These are phyloP conservation scores for Mentha longifolia DNA, from an alignment of 257 asterid genomes.

Conservation along the genomic window DNA sequence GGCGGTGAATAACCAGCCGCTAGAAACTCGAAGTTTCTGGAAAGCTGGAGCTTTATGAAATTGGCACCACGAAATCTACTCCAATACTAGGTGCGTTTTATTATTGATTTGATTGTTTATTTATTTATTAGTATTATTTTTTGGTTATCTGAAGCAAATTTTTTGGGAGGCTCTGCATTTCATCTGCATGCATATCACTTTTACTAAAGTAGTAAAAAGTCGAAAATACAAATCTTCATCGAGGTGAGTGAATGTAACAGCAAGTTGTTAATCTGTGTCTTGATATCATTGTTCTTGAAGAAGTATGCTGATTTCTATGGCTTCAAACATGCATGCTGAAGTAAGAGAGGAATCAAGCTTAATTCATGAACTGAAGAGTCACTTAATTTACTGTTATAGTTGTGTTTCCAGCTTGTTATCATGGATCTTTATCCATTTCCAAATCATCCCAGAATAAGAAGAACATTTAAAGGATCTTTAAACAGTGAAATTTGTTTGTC, in stretches of 20 bases:
- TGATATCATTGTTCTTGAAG: background rate
- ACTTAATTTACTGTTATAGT: too few species aligned
- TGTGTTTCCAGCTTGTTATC: too few species aligned
- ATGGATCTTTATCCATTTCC: too few species aligned
- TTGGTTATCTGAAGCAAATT: background rate
- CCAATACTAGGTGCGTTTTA: constrained; percentile 43
- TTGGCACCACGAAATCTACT: constrained; percentile 47
- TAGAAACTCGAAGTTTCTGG: constrained; percentile 87
- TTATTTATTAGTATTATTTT: background rate
- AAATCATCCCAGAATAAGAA: too few species aligned
- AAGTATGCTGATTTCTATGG: background rate
- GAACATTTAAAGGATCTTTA: too few species aligned
- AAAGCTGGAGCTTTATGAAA: constrained; percentile 80
- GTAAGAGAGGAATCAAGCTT: too few species aligned
- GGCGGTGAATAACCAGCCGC: constrained; percentile 41
- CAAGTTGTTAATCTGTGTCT: background rate
- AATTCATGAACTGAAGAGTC: too few species aligned
- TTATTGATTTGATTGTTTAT: constrained; percentile 4
- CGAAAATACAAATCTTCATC: background rate
- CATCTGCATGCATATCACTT: background rate
- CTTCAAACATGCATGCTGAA: background rate
- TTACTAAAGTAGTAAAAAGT: background rate
- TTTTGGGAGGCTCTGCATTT: background rate
- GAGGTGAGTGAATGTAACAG: background rate
- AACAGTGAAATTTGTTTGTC: constrained; percentile 10